Evolutionary conservation across 768 basidiomycete genomes (phyloP).

Genomic region (Termitomyces sp.): DNA sequence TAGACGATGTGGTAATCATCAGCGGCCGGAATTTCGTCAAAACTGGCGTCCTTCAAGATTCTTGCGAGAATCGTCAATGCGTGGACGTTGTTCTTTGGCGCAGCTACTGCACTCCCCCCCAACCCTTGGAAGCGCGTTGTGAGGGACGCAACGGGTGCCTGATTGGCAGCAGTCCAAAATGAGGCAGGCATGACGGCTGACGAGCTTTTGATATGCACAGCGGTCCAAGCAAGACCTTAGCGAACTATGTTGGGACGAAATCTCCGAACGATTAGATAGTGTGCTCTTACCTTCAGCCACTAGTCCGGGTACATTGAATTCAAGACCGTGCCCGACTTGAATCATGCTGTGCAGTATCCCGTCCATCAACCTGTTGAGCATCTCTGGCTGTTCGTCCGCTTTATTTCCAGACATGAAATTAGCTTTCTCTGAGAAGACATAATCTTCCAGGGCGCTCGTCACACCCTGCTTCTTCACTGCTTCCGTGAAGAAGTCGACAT

Average conservation of each 20-base stretch:
- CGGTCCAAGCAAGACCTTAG: too few species aligned
- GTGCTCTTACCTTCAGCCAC: too few species aligned
- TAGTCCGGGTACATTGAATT: too few species aligned
- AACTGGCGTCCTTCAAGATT: conserved; percentile 44
- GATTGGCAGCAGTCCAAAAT: conserved; percentile 14
- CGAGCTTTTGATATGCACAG: too few species aligned
- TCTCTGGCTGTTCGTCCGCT: too few species aligned
- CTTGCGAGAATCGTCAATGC: conserved; percentile 50
- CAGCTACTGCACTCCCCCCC: neutral
- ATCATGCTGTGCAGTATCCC: too few species aligned
- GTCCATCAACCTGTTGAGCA: too few species aligned
- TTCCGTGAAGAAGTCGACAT: conserved; percentile 43
- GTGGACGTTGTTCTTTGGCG: conserved; percentile 22
- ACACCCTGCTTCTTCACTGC: conserved; percentile 35
- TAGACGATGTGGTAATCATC: conserved; percentile 21
- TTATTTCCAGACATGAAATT: conserved; percentile 24
- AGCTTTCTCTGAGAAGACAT: conserved; percentile 43
- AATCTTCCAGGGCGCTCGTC: conserved; percentile 40
- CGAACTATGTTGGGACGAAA: too few species aligned
- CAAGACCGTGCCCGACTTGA: too few species aligned
- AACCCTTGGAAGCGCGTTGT: conserved; percentile 4
- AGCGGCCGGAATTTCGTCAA: conserved; percentile 15
- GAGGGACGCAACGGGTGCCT: neutral
- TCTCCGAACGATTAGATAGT: too few species aligned
- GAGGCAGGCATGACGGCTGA: neutral